Evolutionary conservation across 257 asterid genomes (phyloP).

Genomic region (Solanum neorickii): DNA sequence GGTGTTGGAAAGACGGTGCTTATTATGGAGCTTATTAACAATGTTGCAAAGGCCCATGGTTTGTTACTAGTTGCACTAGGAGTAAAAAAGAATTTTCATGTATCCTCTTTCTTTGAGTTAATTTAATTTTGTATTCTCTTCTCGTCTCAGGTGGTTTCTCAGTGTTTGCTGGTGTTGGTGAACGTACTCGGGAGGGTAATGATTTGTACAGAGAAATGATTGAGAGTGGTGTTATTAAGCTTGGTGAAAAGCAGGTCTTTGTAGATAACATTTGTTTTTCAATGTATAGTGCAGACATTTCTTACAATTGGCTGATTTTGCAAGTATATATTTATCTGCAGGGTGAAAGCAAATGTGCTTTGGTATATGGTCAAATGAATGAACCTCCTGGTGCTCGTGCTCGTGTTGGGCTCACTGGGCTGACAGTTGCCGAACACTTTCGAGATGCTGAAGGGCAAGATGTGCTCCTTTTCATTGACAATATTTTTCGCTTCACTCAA

Average conservation of each 20-base stretch:
- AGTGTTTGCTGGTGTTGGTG: slow-evolving; percentile 99
- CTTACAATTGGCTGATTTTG: not conserved
- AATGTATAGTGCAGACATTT: not conserved
- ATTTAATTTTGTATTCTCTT: not conserved
- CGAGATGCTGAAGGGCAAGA: slow-evolving; percentile 20
- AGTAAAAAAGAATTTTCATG: not conserved
- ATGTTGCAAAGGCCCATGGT: slow-evolving; percentile 97
- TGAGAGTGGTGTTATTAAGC: slow-evolving; percentile 38
- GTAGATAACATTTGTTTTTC: not conserved
- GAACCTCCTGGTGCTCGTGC: slow-evolving; percentile 20
- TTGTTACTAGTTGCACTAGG: not conserved
- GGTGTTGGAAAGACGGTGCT: slow-evolving; percentile 96
- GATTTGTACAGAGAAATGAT: slow-evolving; percentile 8
- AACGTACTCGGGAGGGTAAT: slow-evolving; percentile 89
- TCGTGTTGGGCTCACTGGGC: slow-evolving; percentile 9
- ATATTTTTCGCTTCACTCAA: slow-evolving; percentile 15
- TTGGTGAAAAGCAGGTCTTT: slow-evolving; percentile 55
- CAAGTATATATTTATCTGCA: not conserved
- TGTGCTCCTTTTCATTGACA: slow-evolving; percentile 14
- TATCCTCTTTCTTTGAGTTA: not conserved
- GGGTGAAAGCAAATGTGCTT: slow-evolving; percentile 14
- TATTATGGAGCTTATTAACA: slow-evolving; percentile 92
- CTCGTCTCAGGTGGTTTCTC: slow-evolving; percentile 79
- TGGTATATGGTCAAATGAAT: slow-evolving; percentile 18
- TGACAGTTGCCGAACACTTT: slow-evolving; percentile 17